Conservation (phyloP, 768 basidiomycete species). For the Lyophyllum semitale region DNA sequence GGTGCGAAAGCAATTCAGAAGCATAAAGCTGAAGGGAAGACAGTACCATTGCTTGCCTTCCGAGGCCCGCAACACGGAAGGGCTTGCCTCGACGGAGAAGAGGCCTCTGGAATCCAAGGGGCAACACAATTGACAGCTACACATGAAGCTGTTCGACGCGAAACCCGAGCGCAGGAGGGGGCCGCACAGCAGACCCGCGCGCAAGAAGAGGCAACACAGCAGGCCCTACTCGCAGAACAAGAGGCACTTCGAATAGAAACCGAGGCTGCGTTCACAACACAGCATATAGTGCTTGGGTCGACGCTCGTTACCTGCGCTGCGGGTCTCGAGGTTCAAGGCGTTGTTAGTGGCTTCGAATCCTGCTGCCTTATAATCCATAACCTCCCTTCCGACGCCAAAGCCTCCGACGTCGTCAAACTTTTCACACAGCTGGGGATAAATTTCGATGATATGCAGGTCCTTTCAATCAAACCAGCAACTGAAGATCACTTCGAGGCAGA, state of each 20-base stretch:
- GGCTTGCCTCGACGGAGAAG: not conserved
- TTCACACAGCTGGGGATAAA: conserved; percentile 46
- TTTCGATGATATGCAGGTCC: conserved; percentile 31
- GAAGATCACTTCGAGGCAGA: conserved; percentile 37
- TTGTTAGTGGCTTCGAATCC: conserved; percentile 55
- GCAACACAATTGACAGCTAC: not conserved
- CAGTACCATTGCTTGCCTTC: not conserved
- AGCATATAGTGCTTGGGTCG: conserved; percentile 43
- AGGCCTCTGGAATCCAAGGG: conserved; percentile 1
- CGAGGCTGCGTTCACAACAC: conserved; percentile 45
- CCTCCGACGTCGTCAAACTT: conserved; percentile 41
- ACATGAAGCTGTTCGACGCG: conserved; percentile 4
- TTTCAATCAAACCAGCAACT: conserved; percentile 27
- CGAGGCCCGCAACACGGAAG: not conserved
- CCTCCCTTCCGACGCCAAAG: conserved; percentile 41
- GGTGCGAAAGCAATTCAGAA: conserved; percentile 16
- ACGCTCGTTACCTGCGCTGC: conserved; percentile 53
- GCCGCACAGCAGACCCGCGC: conserved; percentile 8
- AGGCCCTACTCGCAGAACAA: conserved; percentile 9
- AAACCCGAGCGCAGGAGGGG: no score
- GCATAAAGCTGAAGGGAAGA: conserved; percentile 14
- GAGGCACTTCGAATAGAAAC: conserved; percentile 19
- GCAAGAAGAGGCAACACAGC: conserved; percentile 6
- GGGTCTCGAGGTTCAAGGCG: conserved; percentile 45
- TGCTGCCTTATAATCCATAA: conserved; percentile 47